These are phyloP conservation scores for Acer saccharum DNA, from an alignment of 345 rosid genomes.

Conservation along the genomic window DNA sequence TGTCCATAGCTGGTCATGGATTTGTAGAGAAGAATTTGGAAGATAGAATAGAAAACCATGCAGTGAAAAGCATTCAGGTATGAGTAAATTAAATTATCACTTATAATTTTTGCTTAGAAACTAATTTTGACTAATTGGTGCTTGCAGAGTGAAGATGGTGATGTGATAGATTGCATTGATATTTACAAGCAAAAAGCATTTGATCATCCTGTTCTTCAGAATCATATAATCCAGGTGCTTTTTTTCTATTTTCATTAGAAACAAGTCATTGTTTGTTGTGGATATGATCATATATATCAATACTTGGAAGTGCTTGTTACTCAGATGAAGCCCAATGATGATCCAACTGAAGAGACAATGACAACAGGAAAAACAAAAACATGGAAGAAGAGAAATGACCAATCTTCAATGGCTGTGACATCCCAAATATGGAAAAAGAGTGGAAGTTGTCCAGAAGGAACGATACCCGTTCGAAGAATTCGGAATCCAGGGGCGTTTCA, in stretches of 20 bases:
- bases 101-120: background rate
- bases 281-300: no score
- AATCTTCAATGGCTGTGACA: slow-evolving; percentile 7
- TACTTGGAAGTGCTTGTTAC: background rate
- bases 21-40: background rate
- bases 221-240: slow-evolving; percentile 51
- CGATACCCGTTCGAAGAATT: slow-evolving; percentile 45
- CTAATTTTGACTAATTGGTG: background rate
- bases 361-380: background rate
- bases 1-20: background rate
- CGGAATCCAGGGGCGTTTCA: background rate
- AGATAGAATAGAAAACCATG: slow-evolving; percentile 11
- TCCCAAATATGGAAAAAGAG: slow-evolving; percentile 49
- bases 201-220: slow-evolving; percentile 48
- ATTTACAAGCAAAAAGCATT: slow-evolving; percentile 54
- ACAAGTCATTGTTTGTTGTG: no score
- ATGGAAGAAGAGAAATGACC: background rate
- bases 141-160: slow-evolving; percentile 56
- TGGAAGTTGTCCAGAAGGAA: slow-evolving; percentile 54
- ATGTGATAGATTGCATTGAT: slow-evolving; percentile 50
- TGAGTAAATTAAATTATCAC: background rate
- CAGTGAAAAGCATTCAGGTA: slow-evolving; percentile 47
- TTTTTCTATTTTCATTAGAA: background rate
- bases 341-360: slow-evolving; percentile 12
- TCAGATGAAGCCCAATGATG: slow-evolving; percentile 43